Percentiles rank a stretch among this genome's conserved stretches.
Evolutionary conservation across 169 alveolate species (phyloP).

Genomic region (Miamiensis avidus): DNA sequence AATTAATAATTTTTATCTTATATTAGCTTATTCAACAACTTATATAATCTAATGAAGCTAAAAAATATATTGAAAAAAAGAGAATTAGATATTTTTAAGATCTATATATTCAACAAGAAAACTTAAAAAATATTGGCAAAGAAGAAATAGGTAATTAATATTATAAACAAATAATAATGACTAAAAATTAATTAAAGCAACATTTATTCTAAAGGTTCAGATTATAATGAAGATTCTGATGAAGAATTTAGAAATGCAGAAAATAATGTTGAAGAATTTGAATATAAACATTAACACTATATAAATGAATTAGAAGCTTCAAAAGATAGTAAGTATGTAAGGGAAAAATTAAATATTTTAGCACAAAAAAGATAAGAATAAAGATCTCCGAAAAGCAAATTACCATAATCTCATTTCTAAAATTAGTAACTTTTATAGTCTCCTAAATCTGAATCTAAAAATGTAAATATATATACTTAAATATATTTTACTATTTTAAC

Average conservation of each 20-base stretch:
- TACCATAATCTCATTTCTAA: too few species aligned
- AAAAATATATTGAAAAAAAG: too few species aligned
- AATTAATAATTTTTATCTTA: too few species aligned
- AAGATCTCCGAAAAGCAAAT: too few species aligned
- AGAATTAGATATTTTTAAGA: not conserved
- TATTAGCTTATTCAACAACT: not conserved
- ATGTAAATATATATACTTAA: too few species aligned
- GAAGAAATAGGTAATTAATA: not conserved
- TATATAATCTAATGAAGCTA: not conserved
- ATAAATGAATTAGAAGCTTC: not conserved
- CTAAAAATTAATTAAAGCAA: too few species aligned
- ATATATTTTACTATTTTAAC: too few species aligned
- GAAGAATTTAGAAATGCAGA: not conserved
- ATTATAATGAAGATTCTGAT: not conserved
- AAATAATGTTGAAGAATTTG: not conserved
- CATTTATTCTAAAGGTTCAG: not conserved
- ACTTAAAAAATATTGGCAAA: not conserved
- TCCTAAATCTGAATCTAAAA: too few species aligned
- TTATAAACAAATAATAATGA: too few species aligned
- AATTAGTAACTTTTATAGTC: too few species aligned
- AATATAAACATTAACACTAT: too few species aligned
- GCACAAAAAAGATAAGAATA: not conserved
- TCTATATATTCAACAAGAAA: too few species aligned
- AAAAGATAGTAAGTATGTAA: not conserved
- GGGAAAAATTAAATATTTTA: not conserved